Base-by-base conservation (phyloP, 768 basidiomycete genomes). In the Leccinum subgranulosum region DNA sequence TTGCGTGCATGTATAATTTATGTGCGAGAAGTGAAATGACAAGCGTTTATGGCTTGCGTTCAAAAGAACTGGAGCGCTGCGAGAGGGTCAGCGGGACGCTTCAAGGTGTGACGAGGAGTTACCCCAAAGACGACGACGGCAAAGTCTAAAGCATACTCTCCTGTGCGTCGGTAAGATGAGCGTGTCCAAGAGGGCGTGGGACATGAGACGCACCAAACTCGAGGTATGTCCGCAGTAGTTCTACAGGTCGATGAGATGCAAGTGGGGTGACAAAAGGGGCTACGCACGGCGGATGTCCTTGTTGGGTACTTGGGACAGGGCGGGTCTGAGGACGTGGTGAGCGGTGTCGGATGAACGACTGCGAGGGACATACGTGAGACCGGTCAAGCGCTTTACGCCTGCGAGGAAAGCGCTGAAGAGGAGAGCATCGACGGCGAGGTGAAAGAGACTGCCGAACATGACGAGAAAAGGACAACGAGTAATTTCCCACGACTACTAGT, bases 121-220 rank as follows among this genome's bases (percentile, higher is more conserved):
- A 94, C 92, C 70, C 92, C 91, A 46, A 89, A 81, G 51, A 94
- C 67, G 27, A 94, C 92, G 9, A 93, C 83, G 11, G 89, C 88
- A 66, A 94, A 91, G 74, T 94, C 92, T 65, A 91, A 93, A 4
- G 79, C 75, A 66, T 94, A 94, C 75, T 94, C 92, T 49, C 91
- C 90, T 91, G 68, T 25, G 23, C 2, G 11, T 3, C 6, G 27
- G 55, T 65, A 2, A 63, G 47, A 41, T 23, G n/a, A 25, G 34
- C 33, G 48, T 15, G 34, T 11, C 5, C 10, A 19, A 41, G 4
- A 34, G n/a, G 6, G 39, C 12, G 23, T 3, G 23, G 21, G 36
- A 25, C 25, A 6, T 10, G 45, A n/a, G 51, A 74, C 83, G 55
- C 59, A 89, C 90, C 92, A 27, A 86, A 69, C 75, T 93, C 92